Conservation (phyloP, 2,329 filamentous ascomycete genomes). For the Colletotrichum tanaceti region DNA sequence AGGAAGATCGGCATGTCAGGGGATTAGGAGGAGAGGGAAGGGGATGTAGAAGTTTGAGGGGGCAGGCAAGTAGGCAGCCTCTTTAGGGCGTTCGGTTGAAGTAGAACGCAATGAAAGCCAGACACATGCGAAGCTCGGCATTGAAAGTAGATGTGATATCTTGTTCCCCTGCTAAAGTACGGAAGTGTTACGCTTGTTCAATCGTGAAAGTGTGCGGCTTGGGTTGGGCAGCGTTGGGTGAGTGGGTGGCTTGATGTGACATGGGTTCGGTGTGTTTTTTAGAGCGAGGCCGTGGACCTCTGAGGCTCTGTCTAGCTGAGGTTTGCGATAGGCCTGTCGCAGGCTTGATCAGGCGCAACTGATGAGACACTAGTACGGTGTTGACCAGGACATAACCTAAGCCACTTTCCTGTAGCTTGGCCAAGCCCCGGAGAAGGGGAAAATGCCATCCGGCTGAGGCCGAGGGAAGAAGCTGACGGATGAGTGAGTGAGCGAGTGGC, state of each 20-base stretch:
- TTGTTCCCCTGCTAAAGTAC: background rate
- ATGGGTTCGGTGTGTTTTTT: conserved; percentile 8
- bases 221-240: background rate
- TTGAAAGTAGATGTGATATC: background rate
- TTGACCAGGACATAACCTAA: background rate
- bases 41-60: conserved; percentile 28
- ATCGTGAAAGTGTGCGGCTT: background rate
- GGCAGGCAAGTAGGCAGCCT: conserved; percentile 33
- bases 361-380: conserved; percentile 22
- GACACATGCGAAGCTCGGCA: conserved; percentile 1
- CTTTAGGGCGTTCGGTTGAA: conserved; percentile 33
- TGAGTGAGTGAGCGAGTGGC: too few species aligned
- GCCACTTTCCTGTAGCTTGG: background rate
- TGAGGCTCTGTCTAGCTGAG: background rate
- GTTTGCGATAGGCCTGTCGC: background rate
- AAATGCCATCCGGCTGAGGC: background rate
- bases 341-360: conserved; percentile 6
- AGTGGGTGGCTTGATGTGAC: conserved; percentile 11
- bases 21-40: conserved; percentile 4
- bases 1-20: background rate
- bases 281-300: background rate
- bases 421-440: background rate
- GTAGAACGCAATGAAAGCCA: conserved; percentile 33
- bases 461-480: background rate
- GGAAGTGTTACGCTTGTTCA: background rate